Percentiles rank a stretch among this genome's conserved stretches.
Evolutionary conservation across 106 monocot species (phyloP).

Genomic region (Dendrobium catenatum): DNA sequence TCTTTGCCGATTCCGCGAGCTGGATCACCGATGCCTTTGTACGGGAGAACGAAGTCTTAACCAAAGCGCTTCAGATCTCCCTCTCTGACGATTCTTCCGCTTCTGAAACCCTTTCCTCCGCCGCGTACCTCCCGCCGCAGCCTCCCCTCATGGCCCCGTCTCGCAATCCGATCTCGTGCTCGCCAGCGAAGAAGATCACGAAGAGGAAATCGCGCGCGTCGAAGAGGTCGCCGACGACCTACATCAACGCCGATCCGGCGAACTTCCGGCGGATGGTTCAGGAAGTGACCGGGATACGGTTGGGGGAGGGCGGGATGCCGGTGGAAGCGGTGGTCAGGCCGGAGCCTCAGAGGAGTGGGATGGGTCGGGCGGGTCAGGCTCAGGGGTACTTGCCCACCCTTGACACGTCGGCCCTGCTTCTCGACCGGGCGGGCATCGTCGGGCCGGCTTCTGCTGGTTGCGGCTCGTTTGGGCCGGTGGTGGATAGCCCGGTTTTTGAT

Average conservation of each 20-base stretch:
- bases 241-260: slow-evolving; percentile 53
- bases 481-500: slow-evolving; percentile 18
- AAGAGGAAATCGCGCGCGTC: slow-evolving; percentile 45
- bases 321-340: slow-evolving; percentile 8
- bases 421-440: slow-evolving; percentile 10
- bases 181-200: slow-evolving; percentile 15
- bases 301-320: background rate
- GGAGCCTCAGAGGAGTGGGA: slow-evolving; percentile 15
- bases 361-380: background rate
- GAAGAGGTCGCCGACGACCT: slow-evolving; percentile 40
- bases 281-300: slow-evolving; percentile 47
- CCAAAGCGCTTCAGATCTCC: slow-evolving; percentile 54
- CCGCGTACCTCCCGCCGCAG: slow-evolving; percentile 5
- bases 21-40: slow-evolving; percentile 22
- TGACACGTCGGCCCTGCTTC: slow-evolving; percentile 30
- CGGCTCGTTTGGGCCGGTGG: background rate
- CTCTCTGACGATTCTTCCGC: slow-evolving; percentile 36
- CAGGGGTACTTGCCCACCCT: slow-evolving; percentile 35
- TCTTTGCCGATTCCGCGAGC: slow-evolving; percentile 5
- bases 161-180: background rate
- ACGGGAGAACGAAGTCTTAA: slow-evolving; percentile 43
- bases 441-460: background rate
- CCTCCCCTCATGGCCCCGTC: background rate
- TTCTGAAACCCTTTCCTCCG: slow-evolving; percentile 6
- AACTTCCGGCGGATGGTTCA: slow-evolving; percentile 72